Base-by-base conservation (phyloP, 768 basidiomycete species). In the Lentinula sp. region DNA sequence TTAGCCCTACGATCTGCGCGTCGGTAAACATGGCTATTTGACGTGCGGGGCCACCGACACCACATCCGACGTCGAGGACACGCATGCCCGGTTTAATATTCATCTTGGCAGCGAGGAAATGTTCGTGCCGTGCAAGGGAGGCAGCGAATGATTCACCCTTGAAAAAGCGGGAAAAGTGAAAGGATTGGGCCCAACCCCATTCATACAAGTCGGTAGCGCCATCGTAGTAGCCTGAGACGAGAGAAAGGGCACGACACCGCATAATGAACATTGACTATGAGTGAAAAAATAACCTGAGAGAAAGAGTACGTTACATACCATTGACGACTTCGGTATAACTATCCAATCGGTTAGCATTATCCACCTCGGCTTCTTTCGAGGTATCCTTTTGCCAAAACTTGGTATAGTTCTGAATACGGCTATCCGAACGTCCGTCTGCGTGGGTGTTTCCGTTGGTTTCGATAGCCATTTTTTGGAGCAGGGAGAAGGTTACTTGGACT, bases 151-250 rank as follows among this genome's bases (percentile, higher is more conserved):
- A 82, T 71, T 93, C 90, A 64, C 95, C 96, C 74, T 89, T 90
- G 84, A 90, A 94, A 81, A 96, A 98, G 37, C 96, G 93, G 60
- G 91, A 96, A 74, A 97, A 97, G 76, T 98, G 95, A 85, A 97
- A 97, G 5, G 88, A 93, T 59, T 86, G 80, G 1, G 84, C 84
- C 95, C 94, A 93, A 57, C 91, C 95, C 68, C 91, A 97, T 72
- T 98, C 95, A 77, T 98, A 97, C 61, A 98, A 79, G 70, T 93
- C 86, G 3, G 96, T 98, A 6, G 93, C 94, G 66, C 93, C 96
- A 71, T 99, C 95, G 66, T 98, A 99, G 77, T 96, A 98, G 46
- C 94, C 94, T 62, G 20, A 55, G 39, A 10, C 7, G 23, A n/a
- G n/a, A n/a, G n/a, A n/a, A n/a, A n/a, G n/a, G n/a, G n/a, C n/a